A percentile compares a stretch with the other conserved stretches of the same genome.
phyloP scores from a whole-genome alignment of 805 yeast species.

The Wickerhamiella allomyrinae region DNA sequence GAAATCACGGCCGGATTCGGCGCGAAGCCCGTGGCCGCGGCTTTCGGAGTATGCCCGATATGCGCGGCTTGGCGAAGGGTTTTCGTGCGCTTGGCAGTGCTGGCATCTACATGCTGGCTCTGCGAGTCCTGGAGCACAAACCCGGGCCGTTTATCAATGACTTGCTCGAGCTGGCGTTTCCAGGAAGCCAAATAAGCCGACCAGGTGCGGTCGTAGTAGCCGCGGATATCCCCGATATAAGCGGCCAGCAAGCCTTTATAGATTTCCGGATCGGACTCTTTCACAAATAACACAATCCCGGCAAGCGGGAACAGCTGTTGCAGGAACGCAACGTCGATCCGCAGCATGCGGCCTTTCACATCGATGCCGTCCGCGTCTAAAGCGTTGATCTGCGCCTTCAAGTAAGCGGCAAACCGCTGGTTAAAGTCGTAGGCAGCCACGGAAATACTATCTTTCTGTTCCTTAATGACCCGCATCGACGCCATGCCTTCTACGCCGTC shows the following conservation, averaged over 20 bases:
- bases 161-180: slow-evolving; percentile 7
- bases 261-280: slow-evolving; percentile 37
- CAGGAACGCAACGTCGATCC: slow-evolving; percentile 17
- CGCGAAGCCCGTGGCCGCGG: not conserved
- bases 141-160: not conserved
- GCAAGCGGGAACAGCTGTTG: slow-evolving; percentile 26
- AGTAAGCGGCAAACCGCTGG: slow-evolving; percentile 30
- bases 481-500: slow-evolving; percentile 27
- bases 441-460: slow-evolving; percentile 49
- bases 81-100: slow-evolving; percentile 2
- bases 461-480: slow-evolving; percentile 53
- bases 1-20: not conserved
- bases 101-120: slow-evolving; percentile 3
- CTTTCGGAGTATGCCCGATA: not conserved
- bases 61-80: not conserved
- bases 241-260: slow-evolving; percentile 30
- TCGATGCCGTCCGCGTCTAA: slow-evolving; percentile 14
- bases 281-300: slow-evolving; percentile 43
- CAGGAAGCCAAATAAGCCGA: slow-evolving; percentile 21
- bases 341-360: slow-evolving; percentile 9
- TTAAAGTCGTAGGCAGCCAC: slow-evolving; percentile 38
- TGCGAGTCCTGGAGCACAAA: slow-evolving; percentile 2
- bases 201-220: slow-evolving; percentile 26
- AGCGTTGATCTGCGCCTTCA: slow-evolving; percentile 30
- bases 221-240: slow-evolving; percentile 28